These are phyloP conservation scores for Euphorbia tirucalli DNA, from an alignment of 345 rosid genomes.

Conservation along the genomic window DNA sequence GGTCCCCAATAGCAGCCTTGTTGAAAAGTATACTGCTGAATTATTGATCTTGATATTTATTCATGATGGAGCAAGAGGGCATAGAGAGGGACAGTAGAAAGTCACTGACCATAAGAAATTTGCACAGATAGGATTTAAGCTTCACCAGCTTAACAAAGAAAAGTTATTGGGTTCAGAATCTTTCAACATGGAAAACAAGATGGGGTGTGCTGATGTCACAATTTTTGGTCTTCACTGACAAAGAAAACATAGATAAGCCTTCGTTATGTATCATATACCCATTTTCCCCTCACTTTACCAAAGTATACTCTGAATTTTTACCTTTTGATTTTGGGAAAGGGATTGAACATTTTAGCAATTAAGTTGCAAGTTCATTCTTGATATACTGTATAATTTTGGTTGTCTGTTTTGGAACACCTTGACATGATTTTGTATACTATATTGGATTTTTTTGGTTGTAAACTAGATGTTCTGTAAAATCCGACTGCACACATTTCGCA, in stretches of 20 bases:
- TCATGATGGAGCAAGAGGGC: slow-evolving; percentile 20
- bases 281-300: slow-evolving; percentile 24
- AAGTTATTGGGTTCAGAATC: slow-evolving; percentile 28
- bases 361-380: slow-evolving; percentile 18
- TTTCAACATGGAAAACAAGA: slow-evolving; percentile 24
- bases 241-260: slow-evolving; percentile 16
- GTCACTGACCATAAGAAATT: slow-evolving; percentile 15
- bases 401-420: not conserved
- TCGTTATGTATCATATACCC: slow-evolving; percentile 31
- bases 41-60: slow-evolving; percentile 18
- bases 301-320: slow-evolving; percentile 4
- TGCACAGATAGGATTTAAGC: slow-evolving; percentile 20
- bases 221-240: slow-evolving; percentile 9
- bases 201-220: slow-evolving; percentile 20
- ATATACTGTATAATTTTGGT: slow-evolving; percentile 6
- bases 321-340: slow-evolving; percentile 23
- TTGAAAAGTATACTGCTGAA: slow-evolving; percentile 7
- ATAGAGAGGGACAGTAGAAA: slow-evolving; percentile 24
- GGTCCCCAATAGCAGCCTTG: slow-evolving; percentile 47
- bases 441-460: not conserved
- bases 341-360: slow-evolving; percentile 18
- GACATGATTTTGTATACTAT: not conserved
- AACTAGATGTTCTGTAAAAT: not conserved
- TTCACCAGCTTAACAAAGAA: slow-evolving; percentile 20
- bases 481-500: too few species aligned